phyloP scores from a whole-genome alignment of 257 asterid species.

The Solanum rostratum region DNA sequence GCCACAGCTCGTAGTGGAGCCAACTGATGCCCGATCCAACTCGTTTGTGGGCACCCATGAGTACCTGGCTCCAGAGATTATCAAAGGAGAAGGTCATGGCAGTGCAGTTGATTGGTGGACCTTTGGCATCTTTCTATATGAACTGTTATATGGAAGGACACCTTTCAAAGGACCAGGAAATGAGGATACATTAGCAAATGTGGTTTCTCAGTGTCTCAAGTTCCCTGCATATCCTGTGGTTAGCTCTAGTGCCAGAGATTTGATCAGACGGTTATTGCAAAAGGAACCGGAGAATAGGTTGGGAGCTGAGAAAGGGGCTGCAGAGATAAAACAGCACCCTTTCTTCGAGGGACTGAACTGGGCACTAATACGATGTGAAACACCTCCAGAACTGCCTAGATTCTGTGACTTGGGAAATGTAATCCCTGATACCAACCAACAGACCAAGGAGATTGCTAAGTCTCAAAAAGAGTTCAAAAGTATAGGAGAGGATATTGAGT shows the following conservation, averaged over 20 bases:
- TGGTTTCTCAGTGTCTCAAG: slow-evolving; percentile 49
- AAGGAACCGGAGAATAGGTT: slow-evolving; percentile 68
- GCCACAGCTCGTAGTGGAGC: slow-evolving; percentile 78
- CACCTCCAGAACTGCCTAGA: slow-evolving; percentile 71
- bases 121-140: slow-evolving; percentile 59
- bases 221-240: slow-evolving; percentile 54
- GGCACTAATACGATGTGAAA: slow-evolving; percentile 65
- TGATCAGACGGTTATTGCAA: slow-evolving; percentile 44
- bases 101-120: slow-evolving; percentile 97
- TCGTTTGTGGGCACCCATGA: slow-evolving; percentile 94
- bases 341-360: slow-evolving; percentile 74
- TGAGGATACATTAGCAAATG: slow-evolving; percentile 64
- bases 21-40: slow-evolving; percentile 65
- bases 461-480: slow-evolving; percentile 14
- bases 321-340: slow-evolving; percentile 68
- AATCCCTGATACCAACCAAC: not conserved
- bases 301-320: slow-evolving; percentile 66
- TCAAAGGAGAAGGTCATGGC: slow-evolving; percentile 87
- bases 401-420: slow-evolving; percentile 27
- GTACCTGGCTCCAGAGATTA: slow-evolving; percentile 83
- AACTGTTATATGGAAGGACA: slow-evolving; percentile 66
- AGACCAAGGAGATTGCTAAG: slow-evolving; percentile 15
- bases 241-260: slow-evolving; percentile 52
- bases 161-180: slow-evolving; percentile 65
- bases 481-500: slow-evolving; percentile 21